phyloP scores from a whole-genome alignment of 805 yeast genomes.

The Yamadazyma nakazawae region DNA sequence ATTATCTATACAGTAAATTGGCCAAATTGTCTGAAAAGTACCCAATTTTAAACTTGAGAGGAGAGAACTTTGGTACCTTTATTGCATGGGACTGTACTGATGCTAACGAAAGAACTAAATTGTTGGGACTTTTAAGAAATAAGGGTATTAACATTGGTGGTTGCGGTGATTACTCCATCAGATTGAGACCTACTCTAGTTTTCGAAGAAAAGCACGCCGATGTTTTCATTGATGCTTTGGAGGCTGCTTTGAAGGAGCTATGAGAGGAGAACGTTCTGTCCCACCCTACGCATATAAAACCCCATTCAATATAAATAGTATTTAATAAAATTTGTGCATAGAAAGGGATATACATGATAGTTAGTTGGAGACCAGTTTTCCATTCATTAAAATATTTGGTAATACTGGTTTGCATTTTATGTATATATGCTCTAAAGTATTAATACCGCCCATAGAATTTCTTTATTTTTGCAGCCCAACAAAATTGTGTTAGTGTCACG shows the following conservation, averaged over 20 bases:
- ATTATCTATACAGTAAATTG: constrained; percentile 47
- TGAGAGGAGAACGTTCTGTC: not conserved
- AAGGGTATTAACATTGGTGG: constrained; percentile 68
- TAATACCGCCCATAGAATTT: too few species aligned
- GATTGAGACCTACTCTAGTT: constrained; percentile 64
- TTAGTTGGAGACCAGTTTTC: too few species aligned
- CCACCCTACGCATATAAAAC: too few species aligned
- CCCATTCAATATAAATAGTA: too few species aligned
- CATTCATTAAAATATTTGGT: too few species aligned
- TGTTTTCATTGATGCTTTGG: constrained; percentile 45
- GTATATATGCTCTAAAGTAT: too few species aligned
- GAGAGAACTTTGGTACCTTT: constrained; percentile 60
- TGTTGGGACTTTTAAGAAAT: constrained; percentile 44
- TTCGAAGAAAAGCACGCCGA: constrained; percentile 63
- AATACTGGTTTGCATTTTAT: too few species aligned
- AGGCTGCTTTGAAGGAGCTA: constrained; percentile 12
- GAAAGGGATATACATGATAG: too few species aligned
- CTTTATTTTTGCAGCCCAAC: too few species aligned
- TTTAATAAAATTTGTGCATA: too few species aligned
- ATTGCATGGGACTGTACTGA: constrained; percentile 60
- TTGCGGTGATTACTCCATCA: constrained; percentile 55
- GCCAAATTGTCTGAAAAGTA: constrained; percentile 34
- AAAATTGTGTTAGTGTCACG: too few species aligned
- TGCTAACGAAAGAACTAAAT: constrained; percentile 42
- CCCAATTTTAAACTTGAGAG: constrained; percentile 55